Base-by-base conservation (phyloP, 768 basidiomycete species). In the Tulasnella sp. region DNA sequence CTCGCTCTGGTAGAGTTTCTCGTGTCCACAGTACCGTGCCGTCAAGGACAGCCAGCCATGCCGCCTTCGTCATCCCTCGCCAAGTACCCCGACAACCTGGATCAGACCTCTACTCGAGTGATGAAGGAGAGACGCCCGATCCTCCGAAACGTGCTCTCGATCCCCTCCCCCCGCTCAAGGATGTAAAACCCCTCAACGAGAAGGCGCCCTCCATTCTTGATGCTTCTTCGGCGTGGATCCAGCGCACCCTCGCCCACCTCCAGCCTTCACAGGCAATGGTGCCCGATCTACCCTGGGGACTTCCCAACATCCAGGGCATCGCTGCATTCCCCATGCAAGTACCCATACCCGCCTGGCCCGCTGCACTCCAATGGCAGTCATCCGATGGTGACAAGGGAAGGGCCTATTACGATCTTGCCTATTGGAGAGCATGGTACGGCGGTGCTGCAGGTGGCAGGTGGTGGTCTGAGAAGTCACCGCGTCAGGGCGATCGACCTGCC, bases 401-500 rank as follows among this genome's bases (percentile, higher is more conserved):
- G 25, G 34, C 19, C 27, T 48, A 48, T 19, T 48, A 23, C 27
- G 46, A 48, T 19, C 11, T 48, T 25, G 34, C 27, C 46, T 29
- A 48, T 32, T 48, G 46, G 46, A 48, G 27, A 19, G 34, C 29
- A 25, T 52, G 50, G 50, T 52, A 52, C 23, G 31, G 31, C 34
- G 45, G 37, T n/a, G 42, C 55, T 15, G 55, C 35, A 23, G 40
- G 42, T 40, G 58, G 36, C 34, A 84, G 86, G 61, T 76, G 81
- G 73, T 32, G 55, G 41, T 86, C 83, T 82, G 86, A 88, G 71
- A 85, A 82, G 68, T 84, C 81, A 81, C 69, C 85, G 53, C 74
- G 63, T n/a, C 7, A 61, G 78, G 11, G 65, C 80, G 46, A 78
- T 76, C 68, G 49, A 74, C 43, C 41, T 39, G 31, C 42, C 36